These are phyloP conservation scores for Lasiosphaeria hispida DNA, from an alignment of 495 filamentous ascomycete species.

Conservation along the genomic window DNA sequence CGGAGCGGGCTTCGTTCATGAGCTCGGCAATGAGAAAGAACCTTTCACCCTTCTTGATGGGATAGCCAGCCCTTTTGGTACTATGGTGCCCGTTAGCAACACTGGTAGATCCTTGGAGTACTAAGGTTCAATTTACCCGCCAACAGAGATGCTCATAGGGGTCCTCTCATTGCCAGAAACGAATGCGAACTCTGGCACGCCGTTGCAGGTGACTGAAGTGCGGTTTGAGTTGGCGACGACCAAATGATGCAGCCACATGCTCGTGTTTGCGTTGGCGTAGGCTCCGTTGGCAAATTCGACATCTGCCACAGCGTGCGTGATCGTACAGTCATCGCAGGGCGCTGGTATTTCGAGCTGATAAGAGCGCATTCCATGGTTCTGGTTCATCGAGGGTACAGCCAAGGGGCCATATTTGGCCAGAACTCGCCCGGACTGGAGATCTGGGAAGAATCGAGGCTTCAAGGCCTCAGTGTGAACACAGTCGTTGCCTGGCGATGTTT, in stretches of 20 bases:
- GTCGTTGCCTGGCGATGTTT: not conserved
- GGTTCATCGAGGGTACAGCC: constrained; percentile 10
- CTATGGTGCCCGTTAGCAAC: constrained; percentile 3
- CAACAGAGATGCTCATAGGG: constrained; percentile 13
- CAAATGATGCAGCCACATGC: constrained; percentile 29
- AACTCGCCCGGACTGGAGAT: constrained; percentile 18
- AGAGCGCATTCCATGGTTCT: constrained; percentile 18
- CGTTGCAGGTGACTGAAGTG: constrained; percentile 7
- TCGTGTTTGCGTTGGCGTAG: constrained; percentile 25
- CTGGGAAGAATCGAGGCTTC: constrained; percentile 23
- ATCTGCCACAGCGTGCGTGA: constrained; percentile 21
- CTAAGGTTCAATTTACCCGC: constrained; percentile 10
- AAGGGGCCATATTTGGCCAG: constrained; percentile 28
- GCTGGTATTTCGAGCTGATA: constrained; percentile 8
- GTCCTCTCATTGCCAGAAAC: constrained; percentile 27
- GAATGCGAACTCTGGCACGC: constrained; percentile 8
- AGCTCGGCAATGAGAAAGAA: constrained; percentile 23
- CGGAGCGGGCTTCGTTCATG: constrained; percentile 23
- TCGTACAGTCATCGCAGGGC: constrained; percentile 29
- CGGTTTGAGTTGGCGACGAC: constrained; percentile 17
- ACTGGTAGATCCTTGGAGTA: not conserved
- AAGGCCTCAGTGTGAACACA: constrained; percentile 1
- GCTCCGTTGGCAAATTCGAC: constrained; percentile 30
- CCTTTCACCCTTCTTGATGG: constrained; percentile 10
- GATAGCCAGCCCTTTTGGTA: constrained; percentile 27